Conservation (phyloP, 768 basidiomycete species). For the Trametes coccinea region DNA sequence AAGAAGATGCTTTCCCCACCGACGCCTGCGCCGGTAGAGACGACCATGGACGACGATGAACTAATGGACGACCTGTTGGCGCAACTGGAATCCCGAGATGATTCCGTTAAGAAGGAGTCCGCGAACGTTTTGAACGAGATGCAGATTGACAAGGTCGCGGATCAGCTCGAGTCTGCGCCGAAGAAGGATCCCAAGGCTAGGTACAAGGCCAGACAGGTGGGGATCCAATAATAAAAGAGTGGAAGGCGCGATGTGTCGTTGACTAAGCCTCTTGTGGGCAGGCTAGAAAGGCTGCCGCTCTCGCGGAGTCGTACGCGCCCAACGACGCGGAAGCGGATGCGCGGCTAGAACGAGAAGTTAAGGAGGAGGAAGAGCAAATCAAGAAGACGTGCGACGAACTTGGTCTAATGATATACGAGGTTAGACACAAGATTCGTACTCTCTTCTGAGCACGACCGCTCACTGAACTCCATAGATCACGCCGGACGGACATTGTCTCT, state of each 20-base stretch:
- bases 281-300: constrained; percentile 71
- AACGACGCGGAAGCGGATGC: constrained; percentile 62
- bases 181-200: constrained; percentile 62
- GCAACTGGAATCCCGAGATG: constrained; percentile 69
- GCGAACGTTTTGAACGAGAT: constrained; percentile 51
- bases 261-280: constrained; percentile 29
- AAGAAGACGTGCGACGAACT: constrained; percentile 62
- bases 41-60: constrained; percentile 52
- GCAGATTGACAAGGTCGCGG: constrained; percentile 36
- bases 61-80: constrained; percentile 76
- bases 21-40: constrained; percentile 33
- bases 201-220: constrained; percentile 72
- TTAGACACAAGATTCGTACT: constrained; percentile 29
- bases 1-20: constrained; percentile 44
- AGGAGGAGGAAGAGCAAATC: constrained; percentile 68
- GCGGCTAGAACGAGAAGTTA: constrained; percentile 60
- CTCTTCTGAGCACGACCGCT: not conserved
- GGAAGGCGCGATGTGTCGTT: not conserved
- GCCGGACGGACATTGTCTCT: constrained; percentile 96
- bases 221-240: not conserved
- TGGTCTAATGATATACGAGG: constrained; percentile 68
- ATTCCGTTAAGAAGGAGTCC: constrained; percentile 49
- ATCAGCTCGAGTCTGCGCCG: constrained; percentile 24
- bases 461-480: constrained; percentile 57
- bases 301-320: constrained; percentile 52